Evolutionary conservation across 768 basidiomycete genomes (phyloP).

Genomic region (Porphyrellus cyaneotinctus): DNA sequence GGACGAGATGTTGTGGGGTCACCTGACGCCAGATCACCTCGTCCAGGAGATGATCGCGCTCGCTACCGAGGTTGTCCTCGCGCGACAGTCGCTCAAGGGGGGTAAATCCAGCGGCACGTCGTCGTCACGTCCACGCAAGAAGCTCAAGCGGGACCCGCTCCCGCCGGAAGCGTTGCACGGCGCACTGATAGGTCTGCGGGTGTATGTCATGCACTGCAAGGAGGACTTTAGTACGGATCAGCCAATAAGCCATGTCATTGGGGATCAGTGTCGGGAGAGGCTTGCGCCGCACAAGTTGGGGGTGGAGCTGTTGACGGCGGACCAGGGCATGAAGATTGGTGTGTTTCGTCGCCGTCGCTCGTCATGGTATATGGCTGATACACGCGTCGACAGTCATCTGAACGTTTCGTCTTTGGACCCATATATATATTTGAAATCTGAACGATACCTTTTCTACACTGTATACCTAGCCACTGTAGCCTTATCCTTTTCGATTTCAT

Average conservation of each 20-base stretch:
- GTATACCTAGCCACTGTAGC: constrained; percentile 41
- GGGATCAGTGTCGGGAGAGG: constrained; percentile 63
- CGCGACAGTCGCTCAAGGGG: constrained; percentile 34
- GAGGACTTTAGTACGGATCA: constrained; percentile 53
- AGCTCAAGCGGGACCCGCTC: constrained; percentile 35
- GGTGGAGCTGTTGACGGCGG: constrained; percentile 61
- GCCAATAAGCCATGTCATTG: constrained; percentile 64
- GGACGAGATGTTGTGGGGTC: constrained; percentile 72
- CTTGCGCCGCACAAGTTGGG: constrained; percentile 64
- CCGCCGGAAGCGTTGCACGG: constrained; percentile 44
- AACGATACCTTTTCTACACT: constrained; percentile 21
- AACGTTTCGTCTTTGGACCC: constrained; percentile 6
- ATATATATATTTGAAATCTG: constrained; percentile 9
- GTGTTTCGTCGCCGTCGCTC: constrained; percentile 29
- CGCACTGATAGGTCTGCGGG: constrained; percentile 52
- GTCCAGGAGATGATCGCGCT: constrained; percentile 68
- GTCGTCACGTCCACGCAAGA: constrained; percentile 30
- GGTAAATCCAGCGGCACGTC: not conserved
- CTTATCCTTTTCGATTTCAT: constrained; percentile 17
- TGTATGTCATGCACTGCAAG: constrained; percentile 90
- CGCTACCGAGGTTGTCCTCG: constrained; percentile 60
- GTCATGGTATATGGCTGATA: not conserved
- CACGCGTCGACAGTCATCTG: constrained; percentile 34
- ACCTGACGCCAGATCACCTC: constrained; percentile 79
- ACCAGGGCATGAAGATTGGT: constrained; percentile 83